Percentiles rank a stretch among this genome's conserved stretches.
These are phyloP conservation scores for Sarcomyxa edulis DNA, from an alignment of 768 basidiomycete genomes.

Conservation along the genomic window DNA sequence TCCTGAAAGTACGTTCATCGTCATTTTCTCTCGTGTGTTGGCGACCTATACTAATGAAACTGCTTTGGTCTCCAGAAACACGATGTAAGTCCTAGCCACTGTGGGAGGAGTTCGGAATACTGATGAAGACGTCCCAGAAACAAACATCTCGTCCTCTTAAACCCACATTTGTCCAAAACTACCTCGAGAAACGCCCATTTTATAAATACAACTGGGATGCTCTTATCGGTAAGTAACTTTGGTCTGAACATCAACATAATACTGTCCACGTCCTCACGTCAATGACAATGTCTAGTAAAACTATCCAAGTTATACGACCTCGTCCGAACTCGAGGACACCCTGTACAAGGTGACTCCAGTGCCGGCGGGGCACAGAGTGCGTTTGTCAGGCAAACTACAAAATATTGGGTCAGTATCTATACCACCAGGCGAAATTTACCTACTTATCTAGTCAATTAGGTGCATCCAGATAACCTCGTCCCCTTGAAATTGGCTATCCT, in stretches of 20 bases:
- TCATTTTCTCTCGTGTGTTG: constrained; percentile 1
- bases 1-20: constrained; percentile 70
- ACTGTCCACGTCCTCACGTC: background rate
- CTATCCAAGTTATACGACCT: constrained; percentile 93
- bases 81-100: constrained; percentile 74
- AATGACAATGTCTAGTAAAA: background rate
- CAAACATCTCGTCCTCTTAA: constrained; percentile 82
- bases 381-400: constrained; percentile 97
- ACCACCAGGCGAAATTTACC: background rate
- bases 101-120: too few species aligned
- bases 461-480: constrained; percentile 93
- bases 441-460: constrained; percentile 21
- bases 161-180: constrained; percentile 83
- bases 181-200: constrained; percentile 91
- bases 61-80: constrained; percentile 64
- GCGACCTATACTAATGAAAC: too few species aligned
- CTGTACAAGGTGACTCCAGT: constrained; percentile 87
- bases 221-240: constrained; percentile 72
- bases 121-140: too few species aligned
- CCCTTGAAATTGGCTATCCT: constrained; percentile 91
- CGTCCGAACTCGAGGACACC: constrained; percentile 92
- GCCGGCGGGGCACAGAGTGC: constrained; percentile 96
- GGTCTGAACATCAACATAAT: background rate
- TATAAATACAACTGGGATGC: constrained; percentile 97
- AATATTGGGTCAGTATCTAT: constrained; percentile 83